Evolutionary conservation across 2,329 filamentous ascomycete genomes (phyloP), one percentile per base, ranked within the genome.

Genomic region (Cordyceps javanica): DNA sequence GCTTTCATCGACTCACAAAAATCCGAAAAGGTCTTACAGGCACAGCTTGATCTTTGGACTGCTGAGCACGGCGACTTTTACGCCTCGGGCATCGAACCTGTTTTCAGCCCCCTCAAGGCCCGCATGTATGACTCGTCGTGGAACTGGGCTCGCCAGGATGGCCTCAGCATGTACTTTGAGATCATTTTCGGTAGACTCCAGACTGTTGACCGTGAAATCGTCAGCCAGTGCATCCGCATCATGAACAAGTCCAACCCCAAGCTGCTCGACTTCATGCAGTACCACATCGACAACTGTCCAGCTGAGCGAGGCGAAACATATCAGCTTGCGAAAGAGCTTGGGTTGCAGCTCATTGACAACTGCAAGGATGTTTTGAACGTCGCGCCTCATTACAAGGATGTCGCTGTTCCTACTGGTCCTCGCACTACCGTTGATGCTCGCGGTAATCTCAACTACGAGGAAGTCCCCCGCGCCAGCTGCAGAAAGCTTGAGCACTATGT

Each of bases 131-230:
- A 99, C 72, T 97, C 94, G 0, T 95, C 91, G 0, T 99, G 94
- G 94, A 99, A 99, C 73, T 99, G 94, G 94, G 94, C 91, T 61
- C 88, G 94, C 54, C 94, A 99, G 72, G 94, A 99, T 72, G 94
- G 93, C 28, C 84, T 99, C 55, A 94, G 83, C 77, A 99, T 99
- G 93, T 99, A 94, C 79, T 99, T 91, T 76, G 94, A 99, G 69
- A 95, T 99, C 69, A 97, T 99, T 69, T 99, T 99, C 67, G 94
- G 94, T 59, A 86, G 94, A 60, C 85, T 99, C 55, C 86, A 94
- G 77, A 90, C 87, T 51, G 89, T 99, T 41, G 94, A 99, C 68
- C 90, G 94, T 62, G 94, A 99, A 73, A 99, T 97, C 67, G 94
- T 99, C 70, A 97, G 92, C 75, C 92, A 92, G 72, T 99, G 94